Evolutionary conservation across 345 rosid genomes (phyloP).

Genomic region (Luvunga scandens): DNA sequence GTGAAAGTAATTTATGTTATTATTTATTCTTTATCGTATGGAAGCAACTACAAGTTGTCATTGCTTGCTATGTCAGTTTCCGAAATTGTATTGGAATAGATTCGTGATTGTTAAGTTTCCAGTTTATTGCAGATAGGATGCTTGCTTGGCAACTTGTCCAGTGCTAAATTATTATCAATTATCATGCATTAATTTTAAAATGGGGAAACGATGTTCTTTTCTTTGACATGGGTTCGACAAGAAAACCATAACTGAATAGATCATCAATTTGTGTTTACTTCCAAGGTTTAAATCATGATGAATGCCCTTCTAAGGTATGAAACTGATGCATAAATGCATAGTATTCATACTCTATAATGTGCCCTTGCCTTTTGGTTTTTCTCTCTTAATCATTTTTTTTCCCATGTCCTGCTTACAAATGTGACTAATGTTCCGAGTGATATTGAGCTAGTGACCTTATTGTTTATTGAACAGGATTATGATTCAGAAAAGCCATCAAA

Average conservation of each 20-base stretch:
- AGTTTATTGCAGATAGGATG: background rate
- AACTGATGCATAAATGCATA: background rate
- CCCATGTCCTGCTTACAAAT: background rate
- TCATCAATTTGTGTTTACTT: background rate
- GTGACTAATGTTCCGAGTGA: background rate
- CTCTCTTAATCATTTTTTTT: background rate
- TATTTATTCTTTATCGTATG: background rate
- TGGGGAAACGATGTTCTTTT: background rate
- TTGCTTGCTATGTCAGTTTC: background rate
- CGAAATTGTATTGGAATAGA: background rate
- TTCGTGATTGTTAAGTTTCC: background rate
- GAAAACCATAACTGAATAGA: background rate
- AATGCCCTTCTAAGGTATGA: background rate
- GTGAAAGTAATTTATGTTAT: background rate
- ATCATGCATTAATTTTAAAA: background rate
- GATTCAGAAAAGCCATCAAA: slow-evolving; percentile 42
- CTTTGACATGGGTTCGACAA: background rate
- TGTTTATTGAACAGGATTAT: slow-evolving; percentile 42
- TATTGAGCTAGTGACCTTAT: background rate
- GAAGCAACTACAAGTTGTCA: background rate
- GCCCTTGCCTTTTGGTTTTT: background rate
- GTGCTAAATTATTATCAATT: background rate
- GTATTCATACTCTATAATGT: background rate
- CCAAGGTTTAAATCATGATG: background rate
- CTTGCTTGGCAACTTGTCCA: background rate